Conservation (phyloP, 2,329 filamentous ascomycete species). For the Botryotinia calthae region DNA sequence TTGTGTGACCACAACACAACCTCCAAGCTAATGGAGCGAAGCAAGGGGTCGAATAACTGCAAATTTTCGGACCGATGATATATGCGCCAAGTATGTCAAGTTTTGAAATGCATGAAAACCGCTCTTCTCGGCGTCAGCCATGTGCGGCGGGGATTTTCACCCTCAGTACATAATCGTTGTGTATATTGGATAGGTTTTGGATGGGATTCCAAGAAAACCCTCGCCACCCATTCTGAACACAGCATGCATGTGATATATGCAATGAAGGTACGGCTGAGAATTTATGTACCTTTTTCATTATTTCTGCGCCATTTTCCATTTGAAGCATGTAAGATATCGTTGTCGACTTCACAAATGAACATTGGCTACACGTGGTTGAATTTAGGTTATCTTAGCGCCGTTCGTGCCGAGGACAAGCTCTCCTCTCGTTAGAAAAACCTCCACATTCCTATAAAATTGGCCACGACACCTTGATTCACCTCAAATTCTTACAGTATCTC, state of each 20-base stretch:
- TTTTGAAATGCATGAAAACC: neutral
- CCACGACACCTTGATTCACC: neutral
- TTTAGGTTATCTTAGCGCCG: slow-evolving; percentile 12
- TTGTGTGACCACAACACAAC: neutral
- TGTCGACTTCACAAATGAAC: neutral
- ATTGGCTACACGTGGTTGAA: slow-evolving; percentile 11
- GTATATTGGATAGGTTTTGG: slow-evolving; percentile 2
- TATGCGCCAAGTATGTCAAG: slow-evolving; percentile 15
- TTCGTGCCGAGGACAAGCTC: slow-evolving; percentile 4
- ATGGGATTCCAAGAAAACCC: neutral
- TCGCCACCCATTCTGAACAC: neutral
- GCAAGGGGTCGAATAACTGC: neutral
- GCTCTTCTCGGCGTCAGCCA: slow-evolving; percentile 2
- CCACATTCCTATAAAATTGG: neutral
- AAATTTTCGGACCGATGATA: slow-evolving; percentile 4
- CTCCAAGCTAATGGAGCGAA: neutral
- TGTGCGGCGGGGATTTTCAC: neutral
- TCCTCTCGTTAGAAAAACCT: neutral
- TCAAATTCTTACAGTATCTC: neutral
- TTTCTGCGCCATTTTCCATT: neutral
- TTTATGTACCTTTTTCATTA: neutral
- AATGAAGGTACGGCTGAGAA: neutral
- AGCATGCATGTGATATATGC: neutral
- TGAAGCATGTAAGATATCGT: neutral
- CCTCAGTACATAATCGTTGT: neutral